Base-by-base conservation (phyloP, 768 basidiomycete genomes). In the Flagelloscypha sp. region DNA sequence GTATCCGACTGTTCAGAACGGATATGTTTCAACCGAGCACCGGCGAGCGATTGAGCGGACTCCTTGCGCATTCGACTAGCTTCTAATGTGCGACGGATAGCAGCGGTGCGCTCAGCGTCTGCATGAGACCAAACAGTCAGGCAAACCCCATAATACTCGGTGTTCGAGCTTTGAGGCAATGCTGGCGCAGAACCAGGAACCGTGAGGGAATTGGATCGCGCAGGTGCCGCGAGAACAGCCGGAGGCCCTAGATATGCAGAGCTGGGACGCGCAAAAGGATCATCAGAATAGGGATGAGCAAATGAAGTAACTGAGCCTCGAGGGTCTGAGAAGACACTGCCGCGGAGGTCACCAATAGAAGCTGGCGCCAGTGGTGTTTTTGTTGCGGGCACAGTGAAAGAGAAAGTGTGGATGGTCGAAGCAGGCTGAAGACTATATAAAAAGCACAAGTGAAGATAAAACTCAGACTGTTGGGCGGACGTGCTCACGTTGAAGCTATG, bases 101-200 rank as follows among this genome's bases (percentile, higher is more conserved):
- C 89, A 10, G 67, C 70, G 36, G 83, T 80, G 31, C 90, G 79
- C 48, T 90, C 83, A 0, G 80, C 79, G 52, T 97, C 93, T 13
- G 90, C 90, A 50, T 93, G 90, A 3, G 86, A 89, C 90, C 90
- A 98, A 2, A 95, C 88, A 2, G 89, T 90, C 40, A 98, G 68
- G 47, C 88, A 89, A 24, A 94, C 89, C 30, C 89, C 90, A 51
- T 95, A 77, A 54, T 88, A 94, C 7, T 83, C 79, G 42, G 87
- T 55, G 17, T 66, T 77, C 48, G 61, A 70, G 42, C 61, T 52
- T 30, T 53, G 43, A 8, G 61, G 45, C 37, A 54, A 47, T 35
- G 35, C 37, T 7, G 18, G 11, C 3, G 58, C 57, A 22, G 30
- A 32, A n/a, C n/a, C n/a, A n/a, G n/a, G 16, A 21, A 12, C 5